Percentiles rank a stretch among this genome's conserved stretches.
These are phyloP conservation scores for Pyrus betulifolia DNA, from an alignment of 306 rosid species.

Conservation along the genomic window DNA sequence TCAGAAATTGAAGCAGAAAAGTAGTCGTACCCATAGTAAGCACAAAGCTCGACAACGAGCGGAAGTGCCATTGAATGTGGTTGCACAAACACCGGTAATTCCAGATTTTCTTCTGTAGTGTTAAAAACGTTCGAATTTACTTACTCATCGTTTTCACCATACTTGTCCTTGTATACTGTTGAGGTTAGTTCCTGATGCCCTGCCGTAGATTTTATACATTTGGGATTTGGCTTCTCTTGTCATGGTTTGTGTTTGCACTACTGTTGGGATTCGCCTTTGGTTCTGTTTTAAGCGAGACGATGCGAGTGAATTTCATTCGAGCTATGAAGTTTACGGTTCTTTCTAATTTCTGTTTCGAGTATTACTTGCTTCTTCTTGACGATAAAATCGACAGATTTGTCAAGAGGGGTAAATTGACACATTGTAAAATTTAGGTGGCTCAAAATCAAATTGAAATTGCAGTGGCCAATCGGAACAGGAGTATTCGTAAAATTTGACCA, in stretches of 20 bases:
- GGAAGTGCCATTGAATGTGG: slow-evolving; percentile 50
- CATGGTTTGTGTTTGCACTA: slow-evolving; percentile 7
- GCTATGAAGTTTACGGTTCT: neutral
- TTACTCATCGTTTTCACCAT: slow-evolving; percentile 9
- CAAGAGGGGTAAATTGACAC: too few relatives aligned
- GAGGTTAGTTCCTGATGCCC: slow-evolving; percentile 11
- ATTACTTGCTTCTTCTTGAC: too few relatives aligned
- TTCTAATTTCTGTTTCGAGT: neutral
- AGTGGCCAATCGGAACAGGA: too few relatives aligned
- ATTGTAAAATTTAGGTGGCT: too few relatives aligned
- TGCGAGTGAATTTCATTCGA: neutral
- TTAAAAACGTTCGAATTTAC: slow-evolving; percentile 14
- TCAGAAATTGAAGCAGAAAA: slow-evolving; percentile 52
- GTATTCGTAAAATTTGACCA: too few relatives aligned
- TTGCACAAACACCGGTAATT: slow-evolving; percentile 57
- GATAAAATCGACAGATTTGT: too few relatives aligned
- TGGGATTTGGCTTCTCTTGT: neutral
- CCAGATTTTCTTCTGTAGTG: slow-evolving; percentile 89
- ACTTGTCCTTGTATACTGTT: slow-evolving; percentile 20
- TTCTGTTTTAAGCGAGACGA: neutral
- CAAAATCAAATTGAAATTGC: too few relatives aligned
- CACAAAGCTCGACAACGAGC: slow-evolving; percentile 60
- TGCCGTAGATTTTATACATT: slow-evolving; percentile 31
- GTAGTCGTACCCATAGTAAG: slow-evolving; percentile 49
- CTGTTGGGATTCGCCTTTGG: neutral